These are phyloP conservation scores for Xylaria sp. DNA, from an alignment of 2,329 filamentous ascomycete genomes.

Conservation along the genomic window DNA sequence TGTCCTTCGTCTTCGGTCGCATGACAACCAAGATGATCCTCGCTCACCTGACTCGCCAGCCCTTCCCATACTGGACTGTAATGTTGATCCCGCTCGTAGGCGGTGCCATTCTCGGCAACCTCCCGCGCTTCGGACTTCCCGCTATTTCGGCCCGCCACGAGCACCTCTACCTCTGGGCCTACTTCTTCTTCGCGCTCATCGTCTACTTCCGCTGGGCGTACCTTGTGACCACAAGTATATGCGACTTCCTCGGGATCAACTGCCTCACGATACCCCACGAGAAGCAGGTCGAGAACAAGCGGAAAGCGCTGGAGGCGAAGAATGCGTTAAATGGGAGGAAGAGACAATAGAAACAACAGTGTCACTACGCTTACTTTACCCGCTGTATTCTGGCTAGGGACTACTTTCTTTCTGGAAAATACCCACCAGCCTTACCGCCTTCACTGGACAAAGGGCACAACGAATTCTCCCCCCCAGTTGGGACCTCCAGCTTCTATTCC, in stretches of 20 bases:
- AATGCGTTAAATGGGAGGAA: slow-evolving; percentile 48
- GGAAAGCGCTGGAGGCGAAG: slow-evolving; percentile 49
- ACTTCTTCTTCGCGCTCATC: slow-evolving; percentile 84
- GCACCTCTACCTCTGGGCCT: slow-evolving; percentile 82
- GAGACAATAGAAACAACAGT: slow-evolving; percentile 38
- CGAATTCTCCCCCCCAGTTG: background rate
- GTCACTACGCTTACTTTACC: background rate
- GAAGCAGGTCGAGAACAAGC: slow-evolving; percentile 67
- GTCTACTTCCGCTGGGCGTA: slow-evolving; percentile 95
- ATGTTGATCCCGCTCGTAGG: slow-evolving; percentile 88
- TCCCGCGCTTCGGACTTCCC: slow-evolving; percentile 79
- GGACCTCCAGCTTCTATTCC: background rate
- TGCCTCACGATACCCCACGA: slow-evolving; percentile 84
- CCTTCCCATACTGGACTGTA: slow-evolving; percentile 96
- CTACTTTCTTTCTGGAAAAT: background rate
- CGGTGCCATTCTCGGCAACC: slow-evolving; percentile 83
- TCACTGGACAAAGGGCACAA: background rate
- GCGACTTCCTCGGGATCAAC: slow-evolving; percentile 91
- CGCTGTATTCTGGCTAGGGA: background rate
- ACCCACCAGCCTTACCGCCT: background rate
- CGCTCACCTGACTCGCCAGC: slow-evolving; percentile 90
- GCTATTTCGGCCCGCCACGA: slow-evolving; percentile 74
- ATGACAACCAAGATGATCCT: slow-evolving; percentile 99
- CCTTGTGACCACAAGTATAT: slow-evolving; percentile 90
- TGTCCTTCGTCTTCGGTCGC: slow-evolving; percentile 96